Base-by-base conservation (phyloP, 2,329 filamentous ascomycete species). In the Fusarium camptoceras region DNA sequence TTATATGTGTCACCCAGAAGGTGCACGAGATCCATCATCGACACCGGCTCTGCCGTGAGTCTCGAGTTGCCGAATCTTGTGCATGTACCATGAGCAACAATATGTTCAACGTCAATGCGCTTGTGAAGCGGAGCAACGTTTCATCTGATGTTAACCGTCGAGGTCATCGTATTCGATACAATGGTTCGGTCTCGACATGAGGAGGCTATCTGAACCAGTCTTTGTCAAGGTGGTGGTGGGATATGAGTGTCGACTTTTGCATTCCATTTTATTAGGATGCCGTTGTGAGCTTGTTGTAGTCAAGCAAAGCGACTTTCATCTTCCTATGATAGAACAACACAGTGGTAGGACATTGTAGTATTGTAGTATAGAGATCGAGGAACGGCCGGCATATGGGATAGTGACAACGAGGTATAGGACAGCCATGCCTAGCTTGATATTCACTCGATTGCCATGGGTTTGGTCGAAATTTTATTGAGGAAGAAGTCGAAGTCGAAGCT, bases 71-170 rank as follows among this genome's bases (percentile, higher is more conserved):
- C 59, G 15, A 70, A 75, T 24, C 54, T 63, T 8, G 66, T 70
- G 27, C 27, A 7, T n/a, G 54, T 56, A 22, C 57, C 59, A 7
- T 51, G 53, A 3, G 25, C 46, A 10, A 73, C 39, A 2, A 64
- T 48, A 12, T 63, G 22, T 22, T 71, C 64, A 3, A 68, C 24
- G 10, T 68, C 64, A 9, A 68, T 66, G 14, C 60, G 60, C 56
- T 75, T 73, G n/a, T 74, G 55, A 4, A 60, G 14, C 2, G 68
- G 37, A 18, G 53, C 5, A 15, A 34, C 49, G 37, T 75, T 70
- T 9, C 44, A 48, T 27, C 70, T 55, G 24, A 60, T 25, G 16
- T 18, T 2, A 15, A 20, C 15, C 8, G 5, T 2, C n/a, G 10
- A 8, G 30, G 15, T 8, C 8, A 6, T 8, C 4, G 18, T 18